A percentile compares a stretch with the other conserved stretches of the same genome.
Evolutionary conservation across 2,329 filamentous ascomycete species (phyloP).

Genomic region (Botrytis cinerea): DNA sequence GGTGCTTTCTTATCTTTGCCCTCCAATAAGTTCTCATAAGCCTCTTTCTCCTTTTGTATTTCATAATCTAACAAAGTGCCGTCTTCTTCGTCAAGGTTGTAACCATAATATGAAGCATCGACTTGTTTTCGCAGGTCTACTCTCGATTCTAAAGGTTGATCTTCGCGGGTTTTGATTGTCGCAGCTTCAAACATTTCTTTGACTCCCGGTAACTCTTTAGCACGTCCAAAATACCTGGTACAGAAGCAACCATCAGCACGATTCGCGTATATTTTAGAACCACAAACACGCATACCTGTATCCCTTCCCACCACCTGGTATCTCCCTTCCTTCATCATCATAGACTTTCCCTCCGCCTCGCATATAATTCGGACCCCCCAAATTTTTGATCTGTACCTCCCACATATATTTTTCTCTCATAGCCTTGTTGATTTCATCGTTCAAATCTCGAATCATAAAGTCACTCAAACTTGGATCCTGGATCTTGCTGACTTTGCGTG

Average conservation of each 20-base stretch:
- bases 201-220: constrained; percentile 86
- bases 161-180: constrained; percentile 54
- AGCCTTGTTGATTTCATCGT: constrained; percentile 98
- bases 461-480: constrained; percentile 90
- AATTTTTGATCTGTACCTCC: constrained; percentile 93
- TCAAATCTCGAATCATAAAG: constrained; percentile 95
- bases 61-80: constrained; percentile 80
- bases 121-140: constrained; percentile 74
- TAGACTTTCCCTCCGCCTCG: constrained; percentile 53
- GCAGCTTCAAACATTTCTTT: constrained; percentile 94
- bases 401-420: constrained; percentile 99
- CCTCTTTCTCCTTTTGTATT: constrained; percentile 78
- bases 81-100: constrained; percentile 90
- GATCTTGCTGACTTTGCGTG: constrained; percentile 93
- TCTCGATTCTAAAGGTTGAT: constrained; percentile 65
- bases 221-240: constrained; percentile 90
- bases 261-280: not conserved
- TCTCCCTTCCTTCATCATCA: constrained; percentile 57
- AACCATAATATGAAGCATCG: constrained; percentile 94
- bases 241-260: constrained; percentile 22
- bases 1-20: constrained; percentile 59
- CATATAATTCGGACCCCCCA: constrained; percentile 92
- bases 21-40: constrained; percentile 66
- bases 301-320: constrained; percentile 75
- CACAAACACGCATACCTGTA: constrained; percentile 75